phyloP scores from a whole-genome alignment of 495 filamentous ascomycete species.

The Talaromyces nanjingensis region DNA sequence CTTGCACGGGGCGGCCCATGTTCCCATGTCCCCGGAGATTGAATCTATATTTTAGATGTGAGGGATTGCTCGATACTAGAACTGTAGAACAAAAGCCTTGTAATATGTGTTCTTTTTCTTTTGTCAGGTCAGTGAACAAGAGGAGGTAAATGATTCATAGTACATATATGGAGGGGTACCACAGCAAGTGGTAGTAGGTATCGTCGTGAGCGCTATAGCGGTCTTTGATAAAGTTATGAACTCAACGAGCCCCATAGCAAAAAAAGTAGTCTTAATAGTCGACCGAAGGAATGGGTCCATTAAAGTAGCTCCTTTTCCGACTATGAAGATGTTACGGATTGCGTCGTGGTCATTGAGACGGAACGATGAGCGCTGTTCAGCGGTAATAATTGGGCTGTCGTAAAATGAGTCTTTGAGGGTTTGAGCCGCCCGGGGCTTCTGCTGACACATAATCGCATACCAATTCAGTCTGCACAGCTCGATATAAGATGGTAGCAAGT shows the following conservation, averaged over 20 bases:
- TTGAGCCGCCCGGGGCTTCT: not conserved
- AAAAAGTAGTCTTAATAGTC: not conserved
- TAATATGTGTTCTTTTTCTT: not conserved
- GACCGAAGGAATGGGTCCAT: not conserved
- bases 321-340: not conserved
- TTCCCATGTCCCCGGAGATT: constrained; percentile 1
- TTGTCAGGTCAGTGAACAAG: not conserved
- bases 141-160: not conserved
- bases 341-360: not conserved
- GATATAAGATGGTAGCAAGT: not conserved
- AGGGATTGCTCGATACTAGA: not conserved
- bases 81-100: not conserved
- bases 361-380: not conserved
- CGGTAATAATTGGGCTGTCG: not conserved
- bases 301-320: not conserved
- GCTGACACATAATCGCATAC: not conserved
- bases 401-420: too few relatives aligned
- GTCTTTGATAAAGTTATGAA: not conserved
- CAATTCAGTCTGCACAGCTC: not conserved
- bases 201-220: not conserved
- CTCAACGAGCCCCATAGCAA: not conserved
- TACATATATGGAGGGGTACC: not conserved
- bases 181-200: not conserved
- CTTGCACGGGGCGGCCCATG: constrained; percentile 7
- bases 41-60: not conserved